phyloP scores from a whole-genome alignment of 768 basidiomycete genomes.

The Termitomyces bulborhizus region DNA sequence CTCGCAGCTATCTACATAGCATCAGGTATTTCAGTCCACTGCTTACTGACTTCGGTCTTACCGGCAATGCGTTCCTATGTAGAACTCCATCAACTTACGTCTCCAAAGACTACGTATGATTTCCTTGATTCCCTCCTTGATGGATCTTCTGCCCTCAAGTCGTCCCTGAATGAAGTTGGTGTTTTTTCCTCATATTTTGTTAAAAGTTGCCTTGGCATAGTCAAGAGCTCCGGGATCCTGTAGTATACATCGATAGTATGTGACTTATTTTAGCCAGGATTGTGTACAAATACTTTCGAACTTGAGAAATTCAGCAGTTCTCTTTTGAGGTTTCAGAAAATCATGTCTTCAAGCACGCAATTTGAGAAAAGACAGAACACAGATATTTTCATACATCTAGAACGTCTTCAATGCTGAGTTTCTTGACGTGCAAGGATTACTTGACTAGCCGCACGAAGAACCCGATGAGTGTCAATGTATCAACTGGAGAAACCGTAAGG shows the following conservation, averaged over 20 bases:
- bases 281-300: too few species aligned
- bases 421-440: too few species aligned
- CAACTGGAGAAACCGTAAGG: too few species aligned
- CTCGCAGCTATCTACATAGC: conserved; percentile 65
- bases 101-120: conserved; percentile 55
- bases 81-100: conserved; percentile 82
- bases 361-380: too few species aligned
- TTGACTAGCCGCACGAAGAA: too few species aligned
- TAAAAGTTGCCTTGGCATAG: conserved; percentile 68
- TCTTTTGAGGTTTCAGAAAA: too few species aligned
- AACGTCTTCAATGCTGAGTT: too few species aligned
- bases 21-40: conserved; percentile 39
- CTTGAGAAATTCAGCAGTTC: too few species aligned
- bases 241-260: conserved; percentile 10
- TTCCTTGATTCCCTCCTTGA: conserved; percentile 66
- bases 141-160: conserved; percentile 36
- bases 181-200: conserved; percentile 56
- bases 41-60: not conserved
- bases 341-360: too few species aligned
- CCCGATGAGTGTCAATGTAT: too few species aligned
- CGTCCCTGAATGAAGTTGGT: conserved; percentile 43
- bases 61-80: not conserved
- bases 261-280: not conserved
- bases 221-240: conserved; percentile 59
- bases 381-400: too few species aligned